phyloP scores from a whole-genome alignment of 2,329 filamentous ascomycete species.

The Exophiala dermatitidis region DNA sequence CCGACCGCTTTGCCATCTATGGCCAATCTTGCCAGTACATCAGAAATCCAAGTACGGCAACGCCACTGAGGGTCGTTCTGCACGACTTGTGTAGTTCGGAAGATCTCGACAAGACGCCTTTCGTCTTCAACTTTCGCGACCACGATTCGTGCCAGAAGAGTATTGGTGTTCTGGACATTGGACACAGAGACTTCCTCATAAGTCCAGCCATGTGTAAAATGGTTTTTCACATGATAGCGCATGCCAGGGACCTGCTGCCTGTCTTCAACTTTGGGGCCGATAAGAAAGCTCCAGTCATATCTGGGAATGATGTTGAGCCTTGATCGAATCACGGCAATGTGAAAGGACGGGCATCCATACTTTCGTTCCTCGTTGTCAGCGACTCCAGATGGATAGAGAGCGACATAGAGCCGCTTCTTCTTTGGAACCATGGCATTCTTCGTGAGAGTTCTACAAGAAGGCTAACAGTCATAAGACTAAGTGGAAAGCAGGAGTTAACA shows the following conservation, averaged over 20 bases:
- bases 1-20: constrained; percentile 36
- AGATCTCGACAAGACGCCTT: constrained; percentile 30
- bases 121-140: constrained; percentile 32
- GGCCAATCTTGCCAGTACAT: constrained; percentile 32
- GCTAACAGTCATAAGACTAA: too few relatives aligned
- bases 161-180: constrained; percentile 18
- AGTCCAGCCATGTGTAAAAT: constrained; percentile 3
- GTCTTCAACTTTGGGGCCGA: constrained; percentile 1
- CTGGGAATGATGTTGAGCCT: not conserved
- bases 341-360: not conserved
- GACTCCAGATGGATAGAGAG: not conserved
- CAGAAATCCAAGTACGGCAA: constrained; percentile 37
- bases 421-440: not conserved
- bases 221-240: constrained; percentile 15
- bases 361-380: not conserved
- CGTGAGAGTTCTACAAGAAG: too few relatives aligned
- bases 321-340: too few relatives aligned
- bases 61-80: constrained; percentile 35
- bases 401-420: not conserved
- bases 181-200: constrained; percentile 11
- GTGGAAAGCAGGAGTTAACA: too few relatives aligned
- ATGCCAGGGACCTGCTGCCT: constrained; percentile 3
- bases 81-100: constrained; percentile 32
- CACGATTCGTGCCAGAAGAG: not conserved
- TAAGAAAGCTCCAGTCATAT: not conserved